These are phyloP conservation scores for Wakefieldia striispora DNA, from an alignment of 768 basidiomycete species.

Conservation along the genomic window DNA sequence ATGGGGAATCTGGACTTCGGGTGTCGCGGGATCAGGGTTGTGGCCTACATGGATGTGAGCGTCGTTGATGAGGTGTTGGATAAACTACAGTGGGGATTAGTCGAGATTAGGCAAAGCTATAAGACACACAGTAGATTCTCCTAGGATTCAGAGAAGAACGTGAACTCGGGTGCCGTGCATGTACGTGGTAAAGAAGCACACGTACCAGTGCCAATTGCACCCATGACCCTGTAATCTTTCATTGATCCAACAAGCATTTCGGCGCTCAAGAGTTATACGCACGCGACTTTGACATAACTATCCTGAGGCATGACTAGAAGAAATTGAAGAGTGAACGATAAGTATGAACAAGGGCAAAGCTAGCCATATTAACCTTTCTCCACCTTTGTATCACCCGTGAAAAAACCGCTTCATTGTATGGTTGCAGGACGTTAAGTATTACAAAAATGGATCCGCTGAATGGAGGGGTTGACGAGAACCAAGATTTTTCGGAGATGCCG, in stretches of 20 bases:
- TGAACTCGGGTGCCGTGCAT: background rate
- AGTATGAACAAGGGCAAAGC: no score
- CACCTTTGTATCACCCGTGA: no score
- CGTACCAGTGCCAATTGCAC: constrained; percentile 8
- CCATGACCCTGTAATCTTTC: constrained; percentile 3
- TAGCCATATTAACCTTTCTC: no score
- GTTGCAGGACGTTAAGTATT: no score
- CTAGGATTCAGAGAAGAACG: background rate
- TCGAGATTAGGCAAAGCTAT: no score
- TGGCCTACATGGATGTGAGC: constrained; percentile 8
- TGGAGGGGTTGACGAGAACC: no score
- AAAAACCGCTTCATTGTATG: no score
- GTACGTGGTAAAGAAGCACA: background rate
- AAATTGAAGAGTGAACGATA: no score
- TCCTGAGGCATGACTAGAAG: no score
- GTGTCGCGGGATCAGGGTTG: constrained; percentile 3
- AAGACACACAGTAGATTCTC: constrained; percentile 4
- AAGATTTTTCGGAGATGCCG: no score
- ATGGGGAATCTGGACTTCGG: background rate
- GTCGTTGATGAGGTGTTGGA: constrained; percentile 3
- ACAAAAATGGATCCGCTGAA: no score
- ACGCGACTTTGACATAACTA: constrained; percentile 33
- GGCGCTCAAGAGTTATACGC: constrained; percentile 32
- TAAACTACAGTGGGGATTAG: background rate
- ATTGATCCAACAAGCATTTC: no score